These are phyloP conservation scores for Vitis riparia DNA, from an alignment of 164 flowering plant species.

Conservation along the genomic window DNA sequence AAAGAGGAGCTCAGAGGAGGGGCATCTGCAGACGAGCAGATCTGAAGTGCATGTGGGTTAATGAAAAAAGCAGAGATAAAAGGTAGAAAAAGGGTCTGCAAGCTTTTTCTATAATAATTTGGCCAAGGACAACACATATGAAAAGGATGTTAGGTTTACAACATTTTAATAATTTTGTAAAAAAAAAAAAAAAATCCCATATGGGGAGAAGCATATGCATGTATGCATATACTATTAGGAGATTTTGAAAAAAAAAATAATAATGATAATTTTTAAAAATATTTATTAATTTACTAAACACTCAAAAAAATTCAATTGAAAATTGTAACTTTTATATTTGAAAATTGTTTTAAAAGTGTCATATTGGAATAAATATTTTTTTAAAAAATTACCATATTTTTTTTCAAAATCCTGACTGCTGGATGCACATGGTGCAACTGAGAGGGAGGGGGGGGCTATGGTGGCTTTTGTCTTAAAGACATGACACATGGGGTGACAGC, in stretches of 20 bases:
- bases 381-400: no score
- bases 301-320: no score
- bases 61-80: constrained; percentile 7
- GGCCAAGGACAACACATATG: constrained; percentile 20
- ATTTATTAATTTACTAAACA: no score
- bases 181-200: no score
- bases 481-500: constrained; percentile 24
- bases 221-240: no score
- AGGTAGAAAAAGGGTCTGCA: background rate
- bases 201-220: no score
- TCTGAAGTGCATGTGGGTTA: constrained; percentile 34
- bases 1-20: background rate
- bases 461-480: background rate
- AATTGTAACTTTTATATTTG: no score
- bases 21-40: constrained; percentile 8
- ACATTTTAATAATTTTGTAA: background rate
- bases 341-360: no score
- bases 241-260: no score
- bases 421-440: constrained; percentile 31
- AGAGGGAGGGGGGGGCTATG: background rate
- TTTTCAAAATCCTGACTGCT: background rate
- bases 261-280: no score
- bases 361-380: no score
- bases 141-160: constrained; percentile 7
- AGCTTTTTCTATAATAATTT: constrained; percentile 1